Base-by-base conservation (phyloP, 495 filamentous ascomycete species). In the Schizothecium vesticola region DNA sequence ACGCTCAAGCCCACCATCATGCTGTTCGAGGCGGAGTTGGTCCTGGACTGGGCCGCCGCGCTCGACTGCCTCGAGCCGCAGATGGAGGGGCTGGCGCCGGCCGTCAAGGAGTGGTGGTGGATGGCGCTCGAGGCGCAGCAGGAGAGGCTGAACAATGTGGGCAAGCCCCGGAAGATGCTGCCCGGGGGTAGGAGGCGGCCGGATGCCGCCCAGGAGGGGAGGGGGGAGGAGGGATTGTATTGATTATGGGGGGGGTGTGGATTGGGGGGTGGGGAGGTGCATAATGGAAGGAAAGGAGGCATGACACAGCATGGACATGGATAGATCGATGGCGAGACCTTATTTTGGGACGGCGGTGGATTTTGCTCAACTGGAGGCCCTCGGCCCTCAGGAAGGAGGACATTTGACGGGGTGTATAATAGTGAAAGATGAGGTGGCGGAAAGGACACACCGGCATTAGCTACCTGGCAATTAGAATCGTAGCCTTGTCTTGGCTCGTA, bases 31-130 rank as follows among this genome's bases (percentile, higher is more conserved):
- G 81, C 88, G 23, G 79, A 84, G 76, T 36, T 87, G 56, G 73
- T 93, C 56, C 67, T 93, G 63, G 81, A 84, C n/a, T 96, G 92
- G 92, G 72, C 86, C 64, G 77, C 76, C 56, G 64, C 79, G 29
- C 78, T 86, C 57, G 88, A 86, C 1, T 69, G 85, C 65, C 71
- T 71, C 68, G 72, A 75, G 64, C 71, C 67, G 66, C 77, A 75
- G 60, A 68, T 75, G 22, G 75, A 66, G 12, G 73, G 78, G 7
- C 74, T 79, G 5, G 81, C 82, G 22, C 87, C 86, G 77, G 81
- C 72, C 7, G 81, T 85, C 13, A 76, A 74, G 57, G 88, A 91
- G 75, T 92, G 89, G 87, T 93, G 91, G 90, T 93, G 90, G 89
- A 77, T 83, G 36, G 78, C 75, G 6, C 75, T 78, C 0, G 80